Evolutionary conservation across 2,329 filamentous ascomycete genomes (phyloP).

Genomic region (Dactylonectria estremocensis): DNA sequence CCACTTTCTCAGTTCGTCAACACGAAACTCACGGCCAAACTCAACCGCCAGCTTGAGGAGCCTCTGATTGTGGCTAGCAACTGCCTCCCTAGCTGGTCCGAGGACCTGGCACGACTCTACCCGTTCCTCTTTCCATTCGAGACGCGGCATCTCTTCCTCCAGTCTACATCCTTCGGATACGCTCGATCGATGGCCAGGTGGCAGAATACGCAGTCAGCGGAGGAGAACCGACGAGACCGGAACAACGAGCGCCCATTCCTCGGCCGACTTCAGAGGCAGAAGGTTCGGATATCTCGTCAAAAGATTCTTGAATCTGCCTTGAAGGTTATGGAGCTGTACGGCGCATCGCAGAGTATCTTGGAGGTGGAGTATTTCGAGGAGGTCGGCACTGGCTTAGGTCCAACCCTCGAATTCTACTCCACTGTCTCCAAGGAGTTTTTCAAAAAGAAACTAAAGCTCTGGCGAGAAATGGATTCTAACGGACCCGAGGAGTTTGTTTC

Average conservation of each 20-base stretch:
- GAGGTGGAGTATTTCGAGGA: constrained; percentile 99
- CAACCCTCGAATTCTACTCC: constrained; percentile 97
- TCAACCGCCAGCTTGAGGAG: constrained; percentile 97
- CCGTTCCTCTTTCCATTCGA: constrained; percentile 99
- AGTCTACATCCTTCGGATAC: constrained; percentile 98
- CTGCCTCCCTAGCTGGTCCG: constrained; percentile 95
- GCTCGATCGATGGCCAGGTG: constrained; percentile 97
- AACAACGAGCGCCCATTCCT: constrained; percentile 93
- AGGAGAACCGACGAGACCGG: constrained; percentile 85
- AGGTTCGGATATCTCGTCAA: constrained; percentile 96
- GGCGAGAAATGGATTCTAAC: constrained; percentile 89
- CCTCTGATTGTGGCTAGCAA: constrained; percentile 97
- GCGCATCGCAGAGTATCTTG: constrained; percentile 93
- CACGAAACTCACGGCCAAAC: constrained; percentile 96
- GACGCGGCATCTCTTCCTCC: constrained; percentile 94
- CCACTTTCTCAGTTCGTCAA: constrained; percentile 96
- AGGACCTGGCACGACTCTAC: constrained; percentile 93
- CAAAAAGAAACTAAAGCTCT: constrained; percentile 96
- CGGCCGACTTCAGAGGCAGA: constrained; percentile 92
- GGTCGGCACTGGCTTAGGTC: constrained; percentile 94
- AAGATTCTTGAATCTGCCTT: constrained; percentile 96
- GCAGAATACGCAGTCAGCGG: constrained; percentile 90
- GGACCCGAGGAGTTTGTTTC: constrained; percentile 86
- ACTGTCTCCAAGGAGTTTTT: constrained; percentile 97
- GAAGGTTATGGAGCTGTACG: constrained; percentile 99